Conservation (phyloP, 2,329 filamentous ascomycete genomes). For the Xenosphaeropsis pyriputrescens region DNA sequence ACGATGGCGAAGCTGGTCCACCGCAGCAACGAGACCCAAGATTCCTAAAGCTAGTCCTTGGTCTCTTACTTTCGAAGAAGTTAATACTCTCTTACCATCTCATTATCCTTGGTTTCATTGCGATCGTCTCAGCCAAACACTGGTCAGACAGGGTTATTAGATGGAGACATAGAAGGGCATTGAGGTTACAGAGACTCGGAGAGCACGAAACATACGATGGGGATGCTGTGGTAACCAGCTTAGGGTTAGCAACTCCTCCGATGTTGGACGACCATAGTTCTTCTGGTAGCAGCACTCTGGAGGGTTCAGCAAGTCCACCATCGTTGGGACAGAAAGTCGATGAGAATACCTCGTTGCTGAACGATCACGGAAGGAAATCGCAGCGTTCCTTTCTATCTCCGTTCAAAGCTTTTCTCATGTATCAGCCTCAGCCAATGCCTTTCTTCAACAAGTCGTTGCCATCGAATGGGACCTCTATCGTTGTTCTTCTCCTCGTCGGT, state of each 20-base stretch:
- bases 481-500: slow-evolving; percentile 32
- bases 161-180: slow-evolving; percentile 7
- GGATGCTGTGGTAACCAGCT: slow-evolving; percentile 2
- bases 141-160: slow-evolving; percentile 8
- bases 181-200: slow-evolving; percentile 2
- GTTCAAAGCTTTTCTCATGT: slow-evolving; percentile 24
- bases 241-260: slow-evolving; percentile 1
- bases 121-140: slow-evolving; percentile 8
- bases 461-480: slow-evolving; percentile 37
- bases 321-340: slow-evolving; percentile 4
- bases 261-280: slow-evolving; percentile 1
- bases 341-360: slow-evolving; percentile 12
- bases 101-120: slow-evolving; percentile 8
- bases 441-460: slow-evolving; percentile 41
- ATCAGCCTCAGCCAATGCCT: slow-evolving; percentile 41
- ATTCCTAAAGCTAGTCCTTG: slow-evolving; percentile 10
- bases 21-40: slow-evolving; percentile 6
- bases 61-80: slow-evolving; percentile 8
- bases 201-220: slow-evolving; percentile 5
- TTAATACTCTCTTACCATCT: slow-evolving; percentile 14
- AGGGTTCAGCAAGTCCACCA: slow-evolving; percentile 7
- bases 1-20: slow-evolving; percentile 2
- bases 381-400: slow-evolving; percentile 5
- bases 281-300: slow-evolving; percentile 11
- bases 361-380: background rate